A percentile compares a stretch with the other conserved stretches of the same genome.
Conservation (phyloP, 2,329 filamentous ascomycete species). For the Sporothrix variecibatus region DNA sequence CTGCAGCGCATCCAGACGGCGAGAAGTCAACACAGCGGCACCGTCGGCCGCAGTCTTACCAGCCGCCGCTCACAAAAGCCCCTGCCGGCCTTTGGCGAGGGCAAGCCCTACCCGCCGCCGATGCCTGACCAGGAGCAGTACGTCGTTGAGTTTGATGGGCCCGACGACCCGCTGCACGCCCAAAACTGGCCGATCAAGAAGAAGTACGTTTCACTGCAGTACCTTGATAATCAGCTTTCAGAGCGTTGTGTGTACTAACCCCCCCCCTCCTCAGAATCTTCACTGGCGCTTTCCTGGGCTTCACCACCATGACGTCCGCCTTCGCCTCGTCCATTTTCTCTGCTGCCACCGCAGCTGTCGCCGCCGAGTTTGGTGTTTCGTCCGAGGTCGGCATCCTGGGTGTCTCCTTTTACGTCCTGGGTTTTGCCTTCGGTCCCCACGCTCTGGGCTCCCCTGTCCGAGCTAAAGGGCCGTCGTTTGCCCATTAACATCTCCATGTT, state of each 20-base stretch:
- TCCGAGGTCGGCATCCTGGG: constrained; percentile 64
- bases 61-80: constrained; percentile 54
- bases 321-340: constrained; percentile 79
- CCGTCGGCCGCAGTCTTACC: constrained; percentile 61
- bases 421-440: constrained; percentile 72
- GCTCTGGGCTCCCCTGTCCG: constrained; percentile 72
- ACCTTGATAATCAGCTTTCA: constrained; percentile 24
- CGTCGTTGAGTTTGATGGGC: constrained; percentile 79
- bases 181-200: constrained; percentile 83
- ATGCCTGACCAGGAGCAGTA: constrained; percentile 74
- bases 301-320: constrained; percentile 69
- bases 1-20: constrained; percentile 72
- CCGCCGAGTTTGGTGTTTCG: constrained; percentile 60
- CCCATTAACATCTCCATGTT: constrained; percentile 64
- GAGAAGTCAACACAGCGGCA: constrained; percentile 68
- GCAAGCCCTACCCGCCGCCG: constrained; percentile 72
- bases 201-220: constrained; percentile 57
- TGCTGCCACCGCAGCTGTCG: constrained; percentile 60
- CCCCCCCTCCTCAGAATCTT: constrained; percentile 55
- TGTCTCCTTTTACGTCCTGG: constrained; percentile 69
- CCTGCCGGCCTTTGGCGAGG: constrained; percentile 68
- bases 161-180: constrained; percentile 78
- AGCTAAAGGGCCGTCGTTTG: constrained; percentile 67
- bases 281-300: constrained; percentile 69
- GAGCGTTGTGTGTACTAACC: not conserved